Conservation (phyloP, 139 green algal species). For the Tetraselmis striata region DNA sequence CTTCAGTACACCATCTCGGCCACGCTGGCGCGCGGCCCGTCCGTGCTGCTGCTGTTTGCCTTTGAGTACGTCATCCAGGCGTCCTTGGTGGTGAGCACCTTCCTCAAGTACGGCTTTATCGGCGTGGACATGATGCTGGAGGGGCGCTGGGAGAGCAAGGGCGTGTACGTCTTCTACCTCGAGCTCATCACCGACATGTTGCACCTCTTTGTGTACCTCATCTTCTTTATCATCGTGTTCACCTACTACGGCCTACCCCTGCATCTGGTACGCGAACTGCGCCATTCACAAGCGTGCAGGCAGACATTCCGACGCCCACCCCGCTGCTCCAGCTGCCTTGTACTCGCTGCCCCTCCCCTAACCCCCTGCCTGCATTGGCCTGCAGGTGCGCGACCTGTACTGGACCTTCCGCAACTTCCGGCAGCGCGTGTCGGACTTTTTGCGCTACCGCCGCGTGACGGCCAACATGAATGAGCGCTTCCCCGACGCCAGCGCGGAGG, state of each 20-base stretch:
- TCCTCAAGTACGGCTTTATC: constrained; percentile 81
- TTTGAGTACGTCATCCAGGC: constrained; percentile 95
- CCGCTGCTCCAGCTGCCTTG: too few relatives aligned
- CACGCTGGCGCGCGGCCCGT: constrained; percentile 56
- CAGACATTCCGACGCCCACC: too few relatives aligned
- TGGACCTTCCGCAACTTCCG: constrained; percentile 93
- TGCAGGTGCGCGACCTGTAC: constrained; percentile 86
- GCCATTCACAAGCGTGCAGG: too few relatives aligned
- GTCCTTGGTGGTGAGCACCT: constrained; percentile 55
- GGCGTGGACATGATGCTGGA: constrained; percentile 70
- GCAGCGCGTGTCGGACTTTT: constrained; percentile 82
- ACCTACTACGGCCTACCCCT: constrained; percentile 91
- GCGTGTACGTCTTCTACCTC: constrained; percentile 91
- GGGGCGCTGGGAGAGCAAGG: constrained; percentile 86
- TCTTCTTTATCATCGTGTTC: constrained; percentile 97
- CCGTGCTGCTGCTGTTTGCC: constrained; percentile 92
- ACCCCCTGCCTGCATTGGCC: too few relatives aligned
- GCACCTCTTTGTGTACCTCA: constrained; percentile 91
- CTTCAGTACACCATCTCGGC: constrained; percentile 70
- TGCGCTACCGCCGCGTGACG: constrained; percentile 83
- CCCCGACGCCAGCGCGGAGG: constrained; percentile 75
- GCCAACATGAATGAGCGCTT: constrained; percentile 90
- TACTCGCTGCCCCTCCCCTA: too few relatives aligned
- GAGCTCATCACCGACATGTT: constrained; percentile 94
- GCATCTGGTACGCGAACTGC: constrained; percentile 87